phyloP scores from a whole-genome alignment of 805 yeast genomes.

The Candida broadrunensis region DNA sequence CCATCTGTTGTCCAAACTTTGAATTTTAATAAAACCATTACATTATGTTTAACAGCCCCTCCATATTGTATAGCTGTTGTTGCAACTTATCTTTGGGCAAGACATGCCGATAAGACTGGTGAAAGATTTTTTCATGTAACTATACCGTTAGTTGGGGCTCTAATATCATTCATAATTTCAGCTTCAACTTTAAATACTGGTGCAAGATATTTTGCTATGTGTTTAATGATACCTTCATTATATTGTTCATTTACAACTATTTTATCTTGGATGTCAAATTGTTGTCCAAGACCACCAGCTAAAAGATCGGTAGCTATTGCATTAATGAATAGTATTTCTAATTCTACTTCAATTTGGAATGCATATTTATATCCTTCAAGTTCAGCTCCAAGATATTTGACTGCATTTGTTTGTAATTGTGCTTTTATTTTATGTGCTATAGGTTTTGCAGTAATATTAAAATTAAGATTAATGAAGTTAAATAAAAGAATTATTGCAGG shows the following conservation, averaged over 20 bases:
- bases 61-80: slow-evolving; percentile 54
- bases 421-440: slow-evolving; percentile 44
- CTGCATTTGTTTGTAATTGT: slow-evolving; percentile 48
- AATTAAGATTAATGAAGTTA: slow-evolving; percentile 33
- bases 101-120: slow-evolving; percentile 54
- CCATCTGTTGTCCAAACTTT: slow-evolving; percentile 59
- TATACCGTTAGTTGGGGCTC: slow-evolving; percentile 38
- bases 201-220: slow-evolving; percentile 59
- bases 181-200: slow-evolving; percentile 52
- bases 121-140: slow-evolving; percentile 53
- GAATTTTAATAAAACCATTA: slow-evolving; percentile 46
- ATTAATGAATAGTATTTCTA: slow-evolving; percentile 53
- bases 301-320: slow-evolving; percentile 60
- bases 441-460: slow-evolving; percentile 33
- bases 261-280: slow-evolving; percentile 55
- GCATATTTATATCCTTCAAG: slow-evolving; percentile 47
- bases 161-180: slow-evolving; percentile 46
- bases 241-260: slow-evolving; percentile 53
- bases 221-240: slow-evolving; percentile 54
- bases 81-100: slow-evolving; percentile 50
- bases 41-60: slow-evolving; percentile 58
- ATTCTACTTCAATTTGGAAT: slow-evolving; percentile 57
- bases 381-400: slow-evolving; percentile 44
- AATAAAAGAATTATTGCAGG: slow-evolving; percentile 43
- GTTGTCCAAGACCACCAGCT: slow-evolving; percentile 56